Evolutionary conservation across 148 eudicot species (phyloP).

Genomic region (Salicornia ramosissima): DNA sequence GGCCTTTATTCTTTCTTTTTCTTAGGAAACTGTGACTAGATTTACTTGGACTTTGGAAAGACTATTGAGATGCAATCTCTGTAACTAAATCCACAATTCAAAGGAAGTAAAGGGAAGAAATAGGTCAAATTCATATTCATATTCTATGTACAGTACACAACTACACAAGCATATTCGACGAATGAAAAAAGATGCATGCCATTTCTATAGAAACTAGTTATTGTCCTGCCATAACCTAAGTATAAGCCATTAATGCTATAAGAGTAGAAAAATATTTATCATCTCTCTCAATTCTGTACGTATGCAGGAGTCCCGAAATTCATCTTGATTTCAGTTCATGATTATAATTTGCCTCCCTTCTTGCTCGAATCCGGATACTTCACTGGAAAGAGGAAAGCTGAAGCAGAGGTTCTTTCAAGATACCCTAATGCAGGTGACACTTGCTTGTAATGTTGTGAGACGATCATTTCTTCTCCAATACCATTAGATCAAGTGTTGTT

Average conservation of each 20-base stretch:
- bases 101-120: no score
- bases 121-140: no score
- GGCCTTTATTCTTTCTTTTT: no score
- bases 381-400: slow-evolving; percentile 97
- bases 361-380: slow-evolving; percentile 72
- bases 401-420: slow-evolving; percentile 86
- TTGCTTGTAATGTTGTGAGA: neutral
- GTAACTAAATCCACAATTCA: no score
- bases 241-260: neutral
- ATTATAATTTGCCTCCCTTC: slow-evolving; percentile 90
- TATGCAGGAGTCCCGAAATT: slow-evolving; percentile 87
- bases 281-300: slow-evolving; percentile 1
- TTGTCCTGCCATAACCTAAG: neutral
- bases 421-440: slow-evolving; percentile 69
- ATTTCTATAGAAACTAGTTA: no score
- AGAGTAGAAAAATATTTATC: neutral
- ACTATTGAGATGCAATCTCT: no score
- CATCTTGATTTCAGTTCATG: slow-evolving; percentile 89
- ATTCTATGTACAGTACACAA: no score
- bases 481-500: neutral
- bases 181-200: no score
- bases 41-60: no score
- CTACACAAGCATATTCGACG: no score
- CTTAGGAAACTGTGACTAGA: no score
- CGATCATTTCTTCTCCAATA: neutral